Conservation (phyloP, 768 basidiomycete genomes). For the Russula foetens region DNA sequence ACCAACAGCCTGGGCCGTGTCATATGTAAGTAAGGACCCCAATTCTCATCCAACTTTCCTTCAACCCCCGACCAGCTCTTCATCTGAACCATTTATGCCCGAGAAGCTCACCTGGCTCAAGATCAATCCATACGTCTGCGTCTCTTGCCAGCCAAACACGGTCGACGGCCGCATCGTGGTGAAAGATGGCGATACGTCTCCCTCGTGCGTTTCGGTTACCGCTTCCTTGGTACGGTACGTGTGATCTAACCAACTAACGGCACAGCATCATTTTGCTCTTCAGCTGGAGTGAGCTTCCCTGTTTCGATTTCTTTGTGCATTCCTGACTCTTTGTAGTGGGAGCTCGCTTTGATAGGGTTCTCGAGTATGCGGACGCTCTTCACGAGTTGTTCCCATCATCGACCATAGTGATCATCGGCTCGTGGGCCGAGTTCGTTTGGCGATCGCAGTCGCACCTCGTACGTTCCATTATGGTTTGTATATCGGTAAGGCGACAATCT, state of each 20-base stretch:
- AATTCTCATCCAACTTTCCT: neutral
- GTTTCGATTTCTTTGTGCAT: neutral
- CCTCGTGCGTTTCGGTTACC: slow-evolving; percentile 12
- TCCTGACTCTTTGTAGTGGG: slow-evolving; percentile 13
- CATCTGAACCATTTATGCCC: neutral
- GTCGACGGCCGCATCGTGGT: slow-evolving; percentile 2
- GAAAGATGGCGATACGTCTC: slow-evolving; percentile 8
- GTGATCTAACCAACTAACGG: neutral
- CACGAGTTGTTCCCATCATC: slow-evolving; percentile 8
- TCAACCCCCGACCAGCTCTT: neutral
- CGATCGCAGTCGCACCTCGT: slow-evolving; percentile 8
- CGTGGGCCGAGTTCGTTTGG: slow-evolving; percentile 12
- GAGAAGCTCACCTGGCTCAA: slow-evolving; percentile 12
- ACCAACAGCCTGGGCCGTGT: neutral
- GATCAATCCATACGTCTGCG: slow-evolving; percentile 17
- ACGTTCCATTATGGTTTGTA: neutral
- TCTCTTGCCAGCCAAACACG: slow-evolving; percentile 7
- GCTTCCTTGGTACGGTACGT: neutral
- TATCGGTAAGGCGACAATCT: neutral
- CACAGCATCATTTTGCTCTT: slow-evolving; percentile 19
- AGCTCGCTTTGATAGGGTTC: slow-evolving; percentile 10
- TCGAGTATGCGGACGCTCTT: slow-evolving; percentile 4
- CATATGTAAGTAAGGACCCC: neutral
- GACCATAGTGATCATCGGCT: slow-evolving; percentile 4
- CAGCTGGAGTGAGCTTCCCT: slow-evolving; percentile 18